Evolutionary conservation across 2,329 filamentous ascomycete species (phyloP), one percentile per base, ranked within the genome.

Genomic region (Fusarium hostae): DNA sequence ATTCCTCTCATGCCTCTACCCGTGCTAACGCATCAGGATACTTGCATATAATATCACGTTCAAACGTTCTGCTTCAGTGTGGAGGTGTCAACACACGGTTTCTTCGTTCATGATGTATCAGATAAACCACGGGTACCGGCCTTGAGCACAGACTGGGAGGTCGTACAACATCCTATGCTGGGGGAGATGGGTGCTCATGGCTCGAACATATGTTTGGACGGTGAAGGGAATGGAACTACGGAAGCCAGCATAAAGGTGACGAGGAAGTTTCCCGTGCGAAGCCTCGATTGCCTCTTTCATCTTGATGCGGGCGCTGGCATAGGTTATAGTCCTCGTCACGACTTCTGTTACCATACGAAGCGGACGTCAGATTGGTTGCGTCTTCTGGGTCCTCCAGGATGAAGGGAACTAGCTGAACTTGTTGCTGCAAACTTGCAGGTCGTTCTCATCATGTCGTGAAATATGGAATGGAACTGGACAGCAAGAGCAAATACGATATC

Each of bases 231-330:
- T 70, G 60, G 16, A 41, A 43, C 24, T 58, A 34, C 58, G 51
- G 66, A 43, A 52, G 44, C 59, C 65, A 68, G 65, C 66, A 54
- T 59, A 41, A 54, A 43, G 43, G 39, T 34, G 35, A 52, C 20
- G 45, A 59, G 26, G 39, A 52, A 65, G 40, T 59, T 48, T 69
- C 41, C 47, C 28, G 59, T 54, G 37, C 48, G 22, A 64, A 52
- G 44, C 24, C 22, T 50, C 45, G 28, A 45, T 63, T 40, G 16
- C 64, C 44, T 52, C 43, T 47, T 57, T 50, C 39, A 58, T 37
- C 44, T 18, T 52, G 39, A 62, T 68, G 64, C 65, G 64, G 65
- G 66, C 65, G 66, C 51, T 48, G 59, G 51, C 45, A 69, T 59
- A 47, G 65, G 24, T 39, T 24, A 50, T 44, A 47, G 26, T 22